Percentiles rank a stretch among this genome's conserved stretches.
phyloP scores from a whole-genome alignment of 106 monocot species.

The Acorus calamus region DNA sequence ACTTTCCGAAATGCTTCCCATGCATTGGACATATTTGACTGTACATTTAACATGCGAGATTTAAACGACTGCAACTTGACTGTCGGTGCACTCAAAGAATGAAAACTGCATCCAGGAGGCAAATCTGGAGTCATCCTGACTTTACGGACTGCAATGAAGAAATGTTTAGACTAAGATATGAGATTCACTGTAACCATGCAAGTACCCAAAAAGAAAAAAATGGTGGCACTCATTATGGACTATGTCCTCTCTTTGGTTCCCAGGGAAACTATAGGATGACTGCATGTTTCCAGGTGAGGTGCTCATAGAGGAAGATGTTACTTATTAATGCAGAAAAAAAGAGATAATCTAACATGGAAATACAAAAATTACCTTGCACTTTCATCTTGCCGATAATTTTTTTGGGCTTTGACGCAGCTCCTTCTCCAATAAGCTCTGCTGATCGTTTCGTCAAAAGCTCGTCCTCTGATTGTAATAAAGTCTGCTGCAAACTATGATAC shows the following conservation, averaged over 20 bases:
- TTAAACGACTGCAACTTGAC: conserved; percentile 57
- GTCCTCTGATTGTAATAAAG: conserved; percentile 92
- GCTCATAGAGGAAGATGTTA: too few species aligned
- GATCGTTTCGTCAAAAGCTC: conserved; percentile 65
- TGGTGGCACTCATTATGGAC: too few species aligned
- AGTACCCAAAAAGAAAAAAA: too few species aligned
- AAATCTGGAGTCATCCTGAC: conserved; percentile 78
- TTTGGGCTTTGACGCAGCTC: conserved; percentile 60
- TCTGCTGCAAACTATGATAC: conserved; percentile 59
- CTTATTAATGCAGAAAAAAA: background rate
- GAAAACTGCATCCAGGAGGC: conserved; percentile 82
- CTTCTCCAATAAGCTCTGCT: conserved; percentile 51
- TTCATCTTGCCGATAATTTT: conserved; percentile 91
- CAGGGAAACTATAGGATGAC: too few species aligned
- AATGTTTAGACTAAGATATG: background rate
- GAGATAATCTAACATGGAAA: background rate
- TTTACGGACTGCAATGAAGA: conserved; percentile 54
- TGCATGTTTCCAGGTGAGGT: too few species aligned
- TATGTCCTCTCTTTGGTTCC: too few species aligned
- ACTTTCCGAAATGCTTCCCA: conserved; percentile 80
- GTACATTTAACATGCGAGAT: conserved; percentile 55
- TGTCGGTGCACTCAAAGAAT: conserved; percentile 33
- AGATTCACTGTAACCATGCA: too few species aligned
- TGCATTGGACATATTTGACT: conserved; percentile 64
- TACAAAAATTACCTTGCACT: conserved; percentile 55